These are phyloP conservation scores for Neolecta irregularis DNA, from an alignment of 1,139 yeast genomes.

Conservation along the genomic window DNA sequence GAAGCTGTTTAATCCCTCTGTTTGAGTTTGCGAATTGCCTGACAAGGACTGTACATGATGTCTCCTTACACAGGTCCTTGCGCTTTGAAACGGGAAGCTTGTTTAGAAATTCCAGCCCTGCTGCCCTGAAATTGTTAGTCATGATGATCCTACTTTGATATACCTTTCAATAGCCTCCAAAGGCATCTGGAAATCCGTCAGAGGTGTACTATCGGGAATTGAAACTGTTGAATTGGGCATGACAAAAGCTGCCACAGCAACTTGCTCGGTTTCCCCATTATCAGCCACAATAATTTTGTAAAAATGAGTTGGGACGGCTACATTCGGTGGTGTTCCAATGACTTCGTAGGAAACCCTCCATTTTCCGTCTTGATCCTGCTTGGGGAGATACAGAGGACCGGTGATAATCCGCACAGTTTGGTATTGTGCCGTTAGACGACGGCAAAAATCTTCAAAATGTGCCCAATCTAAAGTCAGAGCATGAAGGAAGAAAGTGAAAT, in stretches of 20 bases:
- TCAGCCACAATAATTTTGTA: slow-evolving; percentile 74
- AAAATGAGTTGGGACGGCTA: slow-evolving; percentile 96
- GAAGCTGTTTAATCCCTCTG: slow-evolving; percentile 27
- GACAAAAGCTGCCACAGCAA: slow-evolving; percentile 80
- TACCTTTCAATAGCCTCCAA: slow-evolving; percentile 76
- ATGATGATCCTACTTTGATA: background rate
- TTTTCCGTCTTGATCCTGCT: slow-evolving; percentile 59
- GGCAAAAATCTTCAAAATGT: slow-evolving; percentile 76
- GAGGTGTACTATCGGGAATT: slow-evolving; percentile 54
- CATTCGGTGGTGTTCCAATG: slow-evolving; percentile 89
- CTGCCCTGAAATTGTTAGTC: slow-evolving; percentile 16
- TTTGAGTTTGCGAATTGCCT: slow-evolving; percentile 54
- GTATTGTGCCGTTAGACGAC: slow-evolving; percentile 56
- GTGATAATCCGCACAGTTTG: slow-evolving; percentile 71
- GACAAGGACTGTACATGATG: slow-evolving; percentile 64
- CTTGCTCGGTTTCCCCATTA: slow-evolving; percentile 29
- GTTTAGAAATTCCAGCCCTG: slow-evolving; percentile 70
- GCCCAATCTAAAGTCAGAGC: slow-evolving; percentile 50
- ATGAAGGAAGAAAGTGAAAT: background rate
- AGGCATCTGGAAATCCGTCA: slow-evolving; percentile 72
- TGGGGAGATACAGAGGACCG: slow-evolving; percentile 86
- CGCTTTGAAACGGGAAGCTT: slow-evolving; percentile 46
- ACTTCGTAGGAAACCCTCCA: slow-evolving; percentile 76
- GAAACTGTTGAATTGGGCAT: slow-evolving; percentile 59
- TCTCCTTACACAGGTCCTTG: slow-evolving; percentile 62